Base-by-base conservation (phyloP, 1,284 basidiomycete genomes). In the Trametes pubescens region DNA sequence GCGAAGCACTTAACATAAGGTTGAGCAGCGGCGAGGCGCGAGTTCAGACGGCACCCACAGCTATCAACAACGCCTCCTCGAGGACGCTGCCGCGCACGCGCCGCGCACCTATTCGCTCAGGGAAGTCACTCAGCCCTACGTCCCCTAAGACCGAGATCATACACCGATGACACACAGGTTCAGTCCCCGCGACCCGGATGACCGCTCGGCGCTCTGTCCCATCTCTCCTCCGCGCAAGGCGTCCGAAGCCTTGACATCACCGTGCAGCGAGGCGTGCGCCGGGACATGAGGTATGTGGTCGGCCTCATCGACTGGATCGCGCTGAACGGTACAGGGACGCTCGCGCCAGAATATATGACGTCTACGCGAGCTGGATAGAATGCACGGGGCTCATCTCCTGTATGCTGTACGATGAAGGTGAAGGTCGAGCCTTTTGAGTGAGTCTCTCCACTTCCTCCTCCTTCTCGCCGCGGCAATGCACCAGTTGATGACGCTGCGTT, bases 211-310 rank as follows among this genome's bases (percentile, higher is more conserved):
- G 54, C 35, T 34, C 26, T 48, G 46, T 9, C 24, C 49, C 52
- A 59, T 59, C 60, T 57, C 46, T 24, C 29, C 38, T 44, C 34
- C 47, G 49, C 43, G 38, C 59, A 48, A 52, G 61, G 60, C 63
- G 51, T 49, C 48, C 57, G 38, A 61, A 49, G 53, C 34, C 48
- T 60, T 52, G 26, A n/a, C 38, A 47, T 51, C 59, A 46, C 9
- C 59, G 40, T 64, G 65, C 62, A 59, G 51, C 59, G 65, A 64
- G 62, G 66, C 60, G 34, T 59, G 63, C 63, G 66, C 66, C 54
- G 48, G 62, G 60, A 51, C 47, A 57, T 62, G 65, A 59, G 65
- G 59, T 59, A 53, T 59, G 51, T 53, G 58, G 57, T 62, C 24
- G 44, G 43, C 24, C 51, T 61, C 62, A 54, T 44, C 60, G 38